Evolutionary conservation across 2,329 filamentous ascomycete species (phyloP).

Genomic region (Paramyrothecium sp.): DNA sequence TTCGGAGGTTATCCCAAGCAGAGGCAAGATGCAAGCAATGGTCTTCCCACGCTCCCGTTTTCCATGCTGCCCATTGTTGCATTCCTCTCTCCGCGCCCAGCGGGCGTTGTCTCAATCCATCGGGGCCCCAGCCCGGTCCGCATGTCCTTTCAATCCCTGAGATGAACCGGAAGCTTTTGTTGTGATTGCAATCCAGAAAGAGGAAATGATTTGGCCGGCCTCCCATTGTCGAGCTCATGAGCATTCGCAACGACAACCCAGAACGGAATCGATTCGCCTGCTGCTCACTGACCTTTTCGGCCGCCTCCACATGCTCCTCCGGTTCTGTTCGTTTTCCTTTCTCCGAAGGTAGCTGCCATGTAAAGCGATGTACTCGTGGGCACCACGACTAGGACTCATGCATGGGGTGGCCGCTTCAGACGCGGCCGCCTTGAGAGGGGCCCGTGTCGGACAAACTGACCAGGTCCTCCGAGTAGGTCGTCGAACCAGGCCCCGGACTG

Average conservation of each 20-base stretch:
- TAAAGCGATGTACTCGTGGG: background rate
- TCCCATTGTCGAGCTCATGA: no score
- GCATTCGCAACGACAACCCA: background rate
- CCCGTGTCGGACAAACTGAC: conserved; percentile 11
- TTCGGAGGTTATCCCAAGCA: no score
- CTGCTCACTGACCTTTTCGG: background rate
- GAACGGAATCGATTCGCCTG: background rate
- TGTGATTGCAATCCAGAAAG: no score
- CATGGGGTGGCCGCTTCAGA: conserved; percentile 19
- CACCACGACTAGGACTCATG: conserved; percentile 7
- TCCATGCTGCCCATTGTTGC: no score
- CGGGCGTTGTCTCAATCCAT: no score
- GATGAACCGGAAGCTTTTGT: no score
- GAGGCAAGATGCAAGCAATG: no score
- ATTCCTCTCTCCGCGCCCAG: no score
- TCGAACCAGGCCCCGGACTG: background rate
- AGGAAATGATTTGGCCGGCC: no score
- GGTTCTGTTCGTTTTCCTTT: background rate
- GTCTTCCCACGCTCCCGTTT: no score
- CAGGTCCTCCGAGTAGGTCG: background rate
- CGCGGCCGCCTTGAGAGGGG: conserved; percentile 17
- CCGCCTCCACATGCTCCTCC: background rate
- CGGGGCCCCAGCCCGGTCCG: no score
- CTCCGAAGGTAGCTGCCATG: background rate
- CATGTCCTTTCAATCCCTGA: no score